Evolutionary conservation across 768 basidiomycete species (phyloP).

Genomic region (Xerocomus brunneocitrinus): DNA sequence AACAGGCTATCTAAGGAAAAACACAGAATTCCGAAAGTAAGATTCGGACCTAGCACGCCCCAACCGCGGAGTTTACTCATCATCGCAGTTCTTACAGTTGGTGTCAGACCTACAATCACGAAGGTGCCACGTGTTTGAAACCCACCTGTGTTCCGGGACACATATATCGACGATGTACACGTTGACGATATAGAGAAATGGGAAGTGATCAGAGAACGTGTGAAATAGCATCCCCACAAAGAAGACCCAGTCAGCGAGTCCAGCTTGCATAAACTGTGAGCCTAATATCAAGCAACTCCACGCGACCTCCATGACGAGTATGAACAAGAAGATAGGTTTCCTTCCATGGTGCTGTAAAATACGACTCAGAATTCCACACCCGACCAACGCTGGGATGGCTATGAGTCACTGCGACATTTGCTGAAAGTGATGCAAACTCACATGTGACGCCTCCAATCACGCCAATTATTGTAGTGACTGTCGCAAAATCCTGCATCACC

Average conservation of each 20-base stretch:
- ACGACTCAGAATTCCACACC: slow-evolving; percentile 20
- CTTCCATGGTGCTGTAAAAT: slow-evolving; percentile 27
- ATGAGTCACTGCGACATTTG: not conserved
- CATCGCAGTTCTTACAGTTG: slow-evolving; percentile 18
- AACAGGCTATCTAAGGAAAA: not conserved
- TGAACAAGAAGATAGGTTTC: slow-evolving; percentile 17
- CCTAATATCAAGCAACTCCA: slow-evolving; percentile 13
- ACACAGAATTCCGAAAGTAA: not conserved
- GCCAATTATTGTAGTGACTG: slow-evolving; percentile 13
- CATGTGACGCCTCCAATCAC: slow-evolving; percentile 18
- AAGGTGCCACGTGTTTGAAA: not conserved
- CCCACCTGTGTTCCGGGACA: slow-evolving; percentile 21
- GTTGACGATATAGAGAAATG: slow-evolving; percentile 21
- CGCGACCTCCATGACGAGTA: slow-evolving; percentile 5
- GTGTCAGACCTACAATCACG: slow-evolving; percentile 3
- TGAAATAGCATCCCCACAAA: slow-evolving; percentile 16
- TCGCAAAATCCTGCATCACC: slow-evolving; percentile 21
- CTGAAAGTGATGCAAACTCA: slow-evolving; percentile 5
- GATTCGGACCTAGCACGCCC: slow-evolving; percentile 21
- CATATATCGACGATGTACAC: slow-evolving; percentile 28
- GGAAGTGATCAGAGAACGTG: slow-evolving; percentile 5
- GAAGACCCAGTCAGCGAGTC: slow-evolving; percentile 16
- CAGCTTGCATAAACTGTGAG: slow-evolving; percentile 13
- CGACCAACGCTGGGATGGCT: slow-evolving; percentile 17
- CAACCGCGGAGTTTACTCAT: slow-evolving; percentile 29